phyloP scores from a whole-genome alignment of 2,329 filamentous ascomycete genomes.

The Colletotrichum karsti region DNA sequence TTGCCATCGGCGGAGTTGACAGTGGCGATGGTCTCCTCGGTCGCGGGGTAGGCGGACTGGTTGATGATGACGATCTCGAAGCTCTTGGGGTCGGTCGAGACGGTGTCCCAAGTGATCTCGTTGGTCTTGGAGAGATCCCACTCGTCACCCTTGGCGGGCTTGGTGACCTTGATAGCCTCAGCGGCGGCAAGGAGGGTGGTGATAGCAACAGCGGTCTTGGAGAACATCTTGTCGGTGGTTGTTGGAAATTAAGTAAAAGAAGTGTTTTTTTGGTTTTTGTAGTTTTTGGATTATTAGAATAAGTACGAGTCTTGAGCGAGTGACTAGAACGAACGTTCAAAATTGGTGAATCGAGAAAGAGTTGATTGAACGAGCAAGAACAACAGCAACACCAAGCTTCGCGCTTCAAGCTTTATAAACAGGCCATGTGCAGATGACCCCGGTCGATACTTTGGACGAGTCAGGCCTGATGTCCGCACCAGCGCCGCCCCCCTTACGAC shows the following conservation, averaged over 20 bases:
- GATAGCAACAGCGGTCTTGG: slow-evolving; percentile 23
- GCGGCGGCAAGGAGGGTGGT: slow-evolving; percentile 22
- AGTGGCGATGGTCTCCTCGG: slow-evolving; percentile 4
- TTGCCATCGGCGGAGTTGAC: slow-evolving; percentile 27
- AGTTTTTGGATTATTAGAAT: slow-evolving; percentile 7
- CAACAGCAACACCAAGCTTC: background rate
- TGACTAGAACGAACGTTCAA: slow-evolving; percentile 25
- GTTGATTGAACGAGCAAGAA: slow-evolving; percentile 8
- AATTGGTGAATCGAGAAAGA: slow-evolving; percentile 16
- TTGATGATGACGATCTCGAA: slow-evolving; percentile 26
- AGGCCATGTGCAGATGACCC: slow-evolving; percentile 1
- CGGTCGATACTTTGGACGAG: slow-evolving; percentile 15
- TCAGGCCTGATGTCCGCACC: slow-evolving; percentile 8
- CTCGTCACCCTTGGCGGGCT: slow-evolving; percentile 20
- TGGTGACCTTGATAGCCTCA: slow-evolving; percentile 23
- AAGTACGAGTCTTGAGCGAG: slow-evolving; percentile 22
- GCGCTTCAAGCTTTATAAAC: slow-evolving; percentile 23
- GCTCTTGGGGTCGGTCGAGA: slow-evolving; percentile 14
- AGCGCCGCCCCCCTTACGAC: background rate
- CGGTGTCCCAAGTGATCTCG: slow-evolving; percentile 23
- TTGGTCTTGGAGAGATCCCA: slow-evolving; percentile 25
- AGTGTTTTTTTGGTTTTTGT: background rate
- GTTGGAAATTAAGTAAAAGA: background rate
- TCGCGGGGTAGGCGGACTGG: slow-evolving; percentile 8
- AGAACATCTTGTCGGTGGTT: slow-evolving; percentile 20